These are phyloP conservation scores for Apostasia ramifera DNA, from an alignment of 106 monocot species.

Conservation along the genomic window DNA sequence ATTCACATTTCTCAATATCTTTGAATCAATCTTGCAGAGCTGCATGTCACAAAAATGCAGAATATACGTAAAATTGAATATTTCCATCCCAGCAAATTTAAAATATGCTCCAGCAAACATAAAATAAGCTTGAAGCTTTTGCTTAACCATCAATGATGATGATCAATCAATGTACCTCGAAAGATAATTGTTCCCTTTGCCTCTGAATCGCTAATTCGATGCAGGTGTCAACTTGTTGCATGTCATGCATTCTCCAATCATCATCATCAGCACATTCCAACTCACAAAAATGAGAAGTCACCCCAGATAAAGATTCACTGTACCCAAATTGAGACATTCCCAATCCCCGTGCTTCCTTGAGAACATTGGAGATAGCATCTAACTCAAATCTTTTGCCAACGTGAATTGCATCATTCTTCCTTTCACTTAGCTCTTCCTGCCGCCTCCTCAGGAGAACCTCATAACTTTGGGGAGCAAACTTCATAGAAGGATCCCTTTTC, in stretches of 20 bases:
- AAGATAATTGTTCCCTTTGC: constrained; percentile 60
- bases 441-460: constrained; percentile 54
- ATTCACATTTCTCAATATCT: constrained; percentile 53
- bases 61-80: background rate
- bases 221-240: constrained; percentile 55
- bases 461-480: constrained; percentile 36
- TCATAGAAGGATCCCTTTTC: constrained; percentile 39
- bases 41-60: constrained; percentile 18
- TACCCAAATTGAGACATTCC: constrained; percentile 57
- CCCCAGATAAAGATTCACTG: constrained; percentile 47
- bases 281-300: constrained; percentile 50
- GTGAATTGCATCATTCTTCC: constrained; percentile 38
- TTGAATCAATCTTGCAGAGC: constrained; percentile 85
- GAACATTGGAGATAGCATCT: constrained; percentile 60
- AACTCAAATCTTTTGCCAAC: constrained; percentile 41
- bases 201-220: constrained; percentile 49
- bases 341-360: constrained; percentile 67
- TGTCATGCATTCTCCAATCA: constrained; percentile 55
- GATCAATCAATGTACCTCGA: constrained; percentile 41
- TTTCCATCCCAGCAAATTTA: constrained; percentile 1
- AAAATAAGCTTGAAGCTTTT: background rate
- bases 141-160: background rate
- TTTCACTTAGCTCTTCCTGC: constrained; percentile 60
- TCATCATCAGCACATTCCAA: constrained; percentile 50
- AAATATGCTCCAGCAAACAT: background rate